Conservation (phyloP, 768 basidiomycete species). For the Leccinum broughii region DNA sequence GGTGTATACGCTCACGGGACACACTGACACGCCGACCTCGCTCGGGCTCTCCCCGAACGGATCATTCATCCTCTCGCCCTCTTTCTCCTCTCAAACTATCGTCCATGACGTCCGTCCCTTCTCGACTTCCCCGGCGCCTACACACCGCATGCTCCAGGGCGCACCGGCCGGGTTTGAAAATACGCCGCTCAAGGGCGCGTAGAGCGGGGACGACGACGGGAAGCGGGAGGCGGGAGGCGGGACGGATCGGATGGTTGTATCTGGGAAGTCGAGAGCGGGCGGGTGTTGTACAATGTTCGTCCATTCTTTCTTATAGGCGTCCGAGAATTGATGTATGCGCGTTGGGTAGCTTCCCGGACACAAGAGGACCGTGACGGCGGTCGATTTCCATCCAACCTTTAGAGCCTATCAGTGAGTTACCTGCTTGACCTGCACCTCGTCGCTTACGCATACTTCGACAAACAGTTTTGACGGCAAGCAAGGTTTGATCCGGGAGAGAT, state of each 20-base stretch:
- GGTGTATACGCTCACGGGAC: slow-evolving; percentile 68
- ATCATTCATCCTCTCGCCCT: slow-evolving; percentile 84
- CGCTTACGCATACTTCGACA: slow-evolving; percentile 5
- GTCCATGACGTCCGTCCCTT: slow-evolving; percentile 95
- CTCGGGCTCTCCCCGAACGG: slow-evolving; percentile 91
- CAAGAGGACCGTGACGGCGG: slow-evolving; percentile 93
- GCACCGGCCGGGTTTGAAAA: slow-evolving; percentile 96
- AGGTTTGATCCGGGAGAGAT: slow-evolving; percentile 92
- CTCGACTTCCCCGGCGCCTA: slow-evolving; percentile 76
- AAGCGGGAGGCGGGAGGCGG: slow-evolving; percentile 84
- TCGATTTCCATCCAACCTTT: slow-evolving; percentile 96
- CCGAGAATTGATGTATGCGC: neutral
- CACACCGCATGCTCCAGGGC: slow-evolving; percentile 79
- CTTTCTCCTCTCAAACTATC: slow-evolving; percentile 84
- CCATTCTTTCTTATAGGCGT: neutral
- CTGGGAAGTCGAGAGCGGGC: slow-evolving; percentile 82
- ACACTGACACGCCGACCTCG: slow-evolving; percentile 71
- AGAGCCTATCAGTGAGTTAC: slow-evolving; percentile 82
- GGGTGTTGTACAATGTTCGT: slow-evolving; percentile 74
- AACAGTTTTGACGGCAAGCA: slow-evolving; percentile 86
- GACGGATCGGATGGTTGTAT: slow-evolving; percentile 86
- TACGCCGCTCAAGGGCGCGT: slow-evolving; percentile 77
- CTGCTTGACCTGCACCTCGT: neutral
- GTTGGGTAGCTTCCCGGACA: slow-evolving; percentile 85
- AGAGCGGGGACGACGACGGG: slow-evolving; percentile 87